These are phyloP conservation scores for Deuterostichococcus epilithicus DNA, from an alignment of 139 green algal genomes.

Conservation along the genomic window DNA sequence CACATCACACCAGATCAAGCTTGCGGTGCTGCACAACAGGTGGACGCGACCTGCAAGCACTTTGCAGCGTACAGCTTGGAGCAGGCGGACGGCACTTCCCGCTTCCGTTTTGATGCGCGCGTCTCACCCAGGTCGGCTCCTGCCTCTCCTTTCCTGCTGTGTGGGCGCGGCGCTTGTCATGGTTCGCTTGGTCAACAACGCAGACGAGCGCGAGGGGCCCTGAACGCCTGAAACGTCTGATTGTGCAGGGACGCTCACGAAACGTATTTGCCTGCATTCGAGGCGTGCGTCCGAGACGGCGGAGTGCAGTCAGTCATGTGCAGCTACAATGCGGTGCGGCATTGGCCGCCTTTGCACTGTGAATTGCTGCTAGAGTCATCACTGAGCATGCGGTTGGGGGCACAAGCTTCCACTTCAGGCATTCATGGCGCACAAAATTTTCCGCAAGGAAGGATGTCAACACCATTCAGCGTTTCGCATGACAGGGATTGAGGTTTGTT, in stretches of 20 bases:
- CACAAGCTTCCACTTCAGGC: not conserved
- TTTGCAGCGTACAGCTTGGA: slow-evolving; percentile 45
- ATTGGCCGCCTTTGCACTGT: too few species aligned
- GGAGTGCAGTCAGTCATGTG: slow-evolving; percentile 34
- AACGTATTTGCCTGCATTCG: slow-evolving; percentile 39
- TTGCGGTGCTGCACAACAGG: slow-evolving; percentile 20
- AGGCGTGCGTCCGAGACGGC: slow-evolving; percentile 26
- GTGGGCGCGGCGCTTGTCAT: too few species aligned
- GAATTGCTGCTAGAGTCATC: too few species aligned
- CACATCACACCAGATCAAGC: not conserved
- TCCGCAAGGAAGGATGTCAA: too few species aligned
- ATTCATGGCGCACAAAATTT: not conserved
- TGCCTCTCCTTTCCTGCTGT: too few species aligned
- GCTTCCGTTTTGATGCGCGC: slow-evolving; percentile 26
- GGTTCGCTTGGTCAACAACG: too few species aligned
- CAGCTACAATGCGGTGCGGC: slow-evolving; percentile 34
- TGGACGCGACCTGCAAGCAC: slow-evolving; percentile 48
- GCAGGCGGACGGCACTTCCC: slow-evolving; percentile 19
- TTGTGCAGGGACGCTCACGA: slow-evolving; percentile 31
- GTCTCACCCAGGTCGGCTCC: slow-evolving; percentile 24
- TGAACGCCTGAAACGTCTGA: not conserved
- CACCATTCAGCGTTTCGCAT: too few species aligned
- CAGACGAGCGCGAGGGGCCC: not conserved
- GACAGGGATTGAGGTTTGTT: too few species aligned
- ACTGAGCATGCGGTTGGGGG: too few species aligned